Evolutionary conservation across 768 basidiomycete species (phyloP).

Genomic region (Terana coerulea): DNA sequence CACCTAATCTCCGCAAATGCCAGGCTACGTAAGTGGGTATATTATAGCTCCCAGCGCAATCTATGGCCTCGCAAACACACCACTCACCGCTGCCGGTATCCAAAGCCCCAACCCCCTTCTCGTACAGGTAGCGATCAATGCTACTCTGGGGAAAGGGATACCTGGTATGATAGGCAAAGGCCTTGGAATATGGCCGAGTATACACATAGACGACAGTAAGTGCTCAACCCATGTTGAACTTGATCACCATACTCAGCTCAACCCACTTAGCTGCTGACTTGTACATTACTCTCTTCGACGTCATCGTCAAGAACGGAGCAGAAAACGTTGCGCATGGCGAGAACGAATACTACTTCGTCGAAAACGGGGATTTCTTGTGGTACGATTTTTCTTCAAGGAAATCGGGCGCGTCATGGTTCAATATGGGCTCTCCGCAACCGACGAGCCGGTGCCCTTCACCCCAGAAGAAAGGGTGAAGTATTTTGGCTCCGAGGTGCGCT

Average conservation of each 20-base stretch:
- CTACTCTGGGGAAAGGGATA: conserved; percentile 40
- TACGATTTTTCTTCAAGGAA: conserved; percentile 29
- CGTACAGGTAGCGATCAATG: conserved; percentile 43
- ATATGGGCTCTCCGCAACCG: conserved; percentile 21
- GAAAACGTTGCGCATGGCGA: conserved; percentile 25
- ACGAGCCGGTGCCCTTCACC: conserved; percentile 39
- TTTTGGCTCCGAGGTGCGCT: conserved; percentile 38
- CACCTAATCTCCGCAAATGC: conserved; percentile 37
- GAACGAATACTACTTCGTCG: conserved; percentile 30
- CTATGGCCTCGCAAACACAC: conserved; percentile 48
- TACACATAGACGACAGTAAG: conserved; percentile 53
- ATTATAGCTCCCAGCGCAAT: conserved; percentile 54
- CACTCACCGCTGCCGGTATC: conserved; percentile 45
- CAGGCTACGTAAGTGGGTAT: conserved; percentile 48
- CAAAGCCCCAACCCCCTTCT: conserved; percentile 49
- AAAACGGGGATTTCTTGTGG: conserved; percentile 26
- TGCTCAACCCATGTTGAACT: conserved; percentile 21
- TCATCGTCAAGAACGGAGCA: conserved; percentile 11
- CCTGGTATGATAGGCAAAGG: conserved; percentile 56
- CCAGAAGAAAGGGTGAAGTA: conserved; percentile 39
- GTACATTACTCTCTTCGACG: conserved; percentile 37
- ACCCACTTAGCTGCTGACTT: conserved; percentile 21
- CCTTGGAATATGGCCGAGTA: conserved; percentile 54
- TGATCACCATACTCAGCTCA: background rate
- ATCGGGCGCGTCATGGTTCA: conserved; percentile 30